Evolutionary conservation across 1,139 yeast species (phyloP).

Genomic region (Pichia sp.): DNA sequence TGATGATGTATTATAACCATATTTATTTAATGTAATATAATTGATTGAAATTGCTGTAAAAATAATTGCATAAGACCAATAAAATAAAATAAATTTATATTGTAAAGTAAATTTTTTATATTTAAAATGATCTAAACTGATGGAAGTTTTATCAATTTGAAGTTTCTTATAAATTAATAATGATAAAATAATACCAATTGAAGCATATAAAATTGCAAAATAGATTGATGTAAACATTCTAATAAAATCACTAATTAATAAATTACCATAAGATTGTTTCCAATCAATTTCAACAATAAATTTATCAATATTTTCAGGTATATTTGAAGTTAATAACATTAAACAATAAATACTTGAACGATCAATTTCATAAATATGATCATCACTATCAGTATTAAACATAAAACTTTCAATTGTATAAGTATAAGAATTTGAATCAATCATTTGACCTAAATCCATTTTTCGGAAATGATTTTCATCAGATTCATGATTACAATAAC

Average conservation of each 20-base stretch:
- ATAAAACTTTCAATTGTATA: conserved; percentile 18
- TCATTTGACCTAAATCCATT: conserved; percentile 16
- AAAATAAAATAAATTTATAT: conserved; percentile 22
- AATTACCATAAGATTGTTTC: conserved; percentile 26
- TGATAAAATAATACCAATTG: conserved; percentile 13
- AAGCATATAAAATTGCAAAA: conserved; percentile 19
- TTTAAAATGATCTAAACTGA: conserved; percentile 15
- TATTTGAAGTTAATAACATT: conserved; percentile 17
- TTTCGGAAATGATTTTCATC: conserved; percentile 11
- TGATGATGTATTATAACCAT: conserved; percentile 21
- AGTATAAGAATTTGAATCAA: conserved; percentile 14
- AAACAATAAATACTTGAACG: conserved; percentile 23
- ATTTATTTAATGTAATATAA: conserved; percentile 21
- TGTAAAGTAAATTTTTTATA: conserved; percentile 22
- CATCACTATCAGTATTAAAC: conserved; percentile 8
- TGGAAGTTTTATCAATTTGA: conserved; percentile 16
- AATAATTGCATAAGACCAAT: conserved; percentile 16
- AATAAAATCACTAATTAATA: conserved; percentile 24
- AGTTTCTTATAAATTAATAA: conserved; percentile 13
- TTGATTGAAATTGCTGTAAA: conserved; percentile 18
- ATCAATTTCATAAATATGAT: conserved; percentile 14
- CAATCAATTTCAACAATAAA: conserved; percentile 22
- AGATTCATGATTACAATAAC: conserved; percentile 19
- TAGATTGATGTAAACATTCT: conserved; percentile 20
- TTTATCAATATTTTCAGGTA: conserved; percentile 12